Percentiles rank a stretch among this genome's conserved stretches.
Evolutionary conservation across 352 stramenopile species (phyloP).

Genomic region (Phytophthora rubi): DNA sequence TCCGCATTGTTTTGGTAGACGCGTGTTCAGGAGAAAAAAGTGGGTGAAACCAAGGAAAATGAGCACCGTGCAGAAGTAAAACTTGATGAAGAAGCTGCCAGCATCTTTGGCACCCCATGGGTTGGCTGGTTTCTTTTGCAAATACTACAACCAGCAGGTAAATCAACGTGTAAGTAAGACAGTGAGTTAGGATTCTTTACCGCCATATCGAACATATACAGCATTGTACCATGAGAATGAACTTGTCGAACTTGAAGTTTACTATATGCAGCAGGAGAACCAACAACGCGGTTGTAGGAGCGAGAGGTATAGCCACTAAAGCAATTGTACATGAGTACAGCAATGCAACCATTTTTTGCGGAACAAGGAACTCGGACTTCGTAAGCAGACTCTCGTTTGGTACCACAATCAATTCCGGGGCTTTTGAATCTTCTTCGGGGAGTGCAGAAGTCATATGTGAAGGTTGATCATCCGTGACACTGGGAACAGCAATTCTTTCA

Average conservation of each 20-base stretch:
- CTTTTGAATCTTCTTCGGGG: slow-evolving; percentile 5
- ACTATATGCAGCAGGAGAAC: slow-evolving; percentile 62
- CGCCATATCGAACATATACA: not conserved
- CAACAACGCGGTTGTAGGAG: slow-evolving; percentile 59
- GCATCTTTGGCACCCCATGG: slow-evolving; percentile 81
- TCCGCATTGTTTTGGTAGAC: slow-evolving; percentile 61
- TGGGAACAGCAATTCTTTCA: not conserved
- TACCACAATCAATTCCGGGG: not conserved
- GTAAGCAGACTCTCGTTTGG: slow-evolving; percentile 25
- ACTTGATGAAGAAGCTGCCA: slow-evolving; percentile 89
- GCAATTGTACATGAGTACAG: slow-evolving; percentile 82
- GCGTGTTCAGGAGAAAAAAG: slow-evolving; percentile 59
- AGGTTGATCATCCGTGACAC: not conserved
- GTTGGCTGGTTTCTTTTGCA: slow-evolving; percentile 76
- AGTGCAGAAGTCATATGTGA: not conserved
- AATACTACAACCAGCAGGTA: slow-evolving; percentile 32
- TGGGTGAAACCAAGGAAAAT: slow-evolving; percentile 71
- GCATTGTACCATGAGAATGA: slow-evolving; percentile 59
- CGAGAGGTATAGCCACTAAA: slow-evolving; percentile 74
- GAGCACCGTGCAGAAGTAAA: slow-evolving; percentile 77
- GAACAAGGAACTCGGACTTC: slow-evolving; percentile 75
- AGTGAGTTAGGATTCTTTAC: not conserved
- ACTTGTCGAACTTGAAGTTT: slow-evolving; percentile 87
- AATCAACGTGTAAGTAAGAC: not conserved
- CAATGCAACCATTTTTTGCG: slow-evolving; percentile 84